Evolutionary conservation across 495 filamentous ascomycete species (phyloP).

Genomic region (Podospora tetraspora): DNA sequence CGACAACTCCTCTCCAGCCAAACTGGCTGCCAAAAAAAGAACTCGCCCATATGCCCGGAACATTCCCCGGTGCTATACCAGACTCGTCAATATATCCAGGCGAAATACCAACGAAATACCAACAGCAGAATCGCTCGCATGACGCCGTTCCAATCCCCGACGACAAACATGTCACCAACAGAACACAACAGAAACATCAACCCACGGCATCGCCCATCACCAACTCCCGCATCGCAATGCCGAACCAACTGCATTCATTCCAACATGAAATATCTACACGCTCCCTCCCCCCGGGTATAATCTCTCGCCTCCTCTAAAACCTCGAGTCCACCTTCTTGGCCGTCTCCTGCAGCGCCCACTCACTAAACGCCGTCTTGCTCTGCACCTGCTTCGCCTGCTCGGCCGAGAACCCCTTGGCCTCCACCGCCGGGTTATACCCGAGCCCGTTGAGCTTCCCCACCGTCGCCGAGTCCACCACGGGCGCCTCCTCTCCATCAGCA

Average conservation of each 20-base stretch:
- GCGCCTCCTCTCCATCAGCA: slow-evolving; percentile 66
- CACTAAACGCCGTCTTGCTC: slow-evolving; percentile 61
- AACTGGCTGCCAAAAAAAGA: slow-evolving; percentile 5
- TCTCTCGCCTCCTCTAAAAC: slow-evolving; percentile 28
- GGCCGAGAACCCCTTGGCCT: slow-evolving; percentile 77
- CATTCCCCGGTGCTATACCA: neutral
- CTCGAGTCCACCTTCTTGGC: slow-evolving; percentile 59
- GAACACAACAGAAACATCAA: neutral
- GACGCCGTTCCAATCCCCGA: neutral
- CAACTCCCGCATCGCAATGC: neutral
- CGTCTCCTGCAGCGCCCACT: slow-evolving; percentile 70
- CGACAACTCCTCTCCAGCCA: neutral
- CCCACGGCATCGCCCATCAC: neutral
- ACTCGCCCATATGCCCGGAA: slow-evolving; percentile 2
- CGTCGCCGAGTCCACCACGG: slow-evolving; percentile 48
- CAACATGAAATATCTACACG: neutral
- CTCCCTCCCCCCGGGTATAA: neutral
- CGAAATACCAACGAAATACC: neutral
- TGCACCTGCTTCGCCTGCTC: slow-evolving; percentile 66
- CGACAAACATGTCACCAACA: neutral
- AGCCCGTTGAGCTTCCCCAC: slow-evolving; percentile 61
- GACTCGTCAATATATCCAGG: neutral
- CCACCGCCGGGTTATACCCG: slow-evolving; percentile 90
- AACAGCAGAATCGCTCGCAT: neutral
- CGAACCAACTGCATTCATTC: neutral